Percentiles rank a stretch among this genome's conserved stretches.
phyloP scores from a whole-genome alignment of 2,329 filamentous ascomycete genomes.

The Fusarium sp. region DNA sequence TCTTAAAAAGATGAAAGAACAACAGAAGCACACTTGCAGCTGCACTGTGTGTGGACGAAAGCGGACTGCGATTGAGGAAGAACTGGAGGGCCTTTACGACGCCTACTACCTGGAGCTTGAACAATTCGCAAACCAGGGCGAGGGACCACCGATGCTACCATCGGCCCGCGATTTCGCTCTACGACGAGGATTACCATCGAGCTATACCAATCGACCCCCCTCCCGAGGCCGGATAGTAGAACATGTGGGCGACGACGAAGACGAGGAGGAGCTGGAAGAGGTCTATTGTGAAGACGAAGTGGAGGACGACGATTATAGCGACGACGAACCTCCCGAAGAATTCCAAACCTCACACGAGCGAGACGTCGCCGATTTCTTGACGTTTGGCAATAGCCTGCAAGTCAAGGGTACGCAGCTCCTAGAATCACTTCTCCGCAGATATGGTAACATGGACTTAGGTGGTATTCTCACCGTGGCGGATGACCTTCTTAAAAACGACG shows the following conservation, averaged over 20 bases:
- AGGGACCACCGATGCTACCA: constrained; percentile 66
- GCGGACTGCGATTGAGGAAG: constrained; percentile 96
- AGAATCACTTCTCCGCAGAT: constrained; percentile 57
- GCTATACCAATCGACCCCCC: constrained; percentile 74
- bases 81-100: constrained; percentile 96
- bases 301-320: constrained; percentile 71
- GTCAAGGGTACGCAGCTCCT: constrained; percentile 78
- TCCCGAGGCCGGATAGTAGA: constrained; percentile 79
- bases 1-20: constrained; percentile 99
- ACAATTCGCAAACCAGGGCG: constrained; percentile 90
- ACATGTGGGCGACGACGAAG: constrained; percentile 67
- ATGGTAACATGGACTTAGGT: constrained; percentile 72
- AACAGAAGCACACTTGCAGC: constrained; percentile 98
- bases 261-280: constrained; percentile 65
- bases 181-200: constrained; percentile 67
- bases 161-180: constrained; percentile 70
- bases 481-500: constrained; percentile 97
- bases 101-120: constrained; percentile 98
- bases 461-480: constrained; percentile 98
- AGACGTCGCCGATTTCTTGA: constrained; percentile 88
- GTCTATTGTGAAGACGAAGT: constrained; percentile 63
- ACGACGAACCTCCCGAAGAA: constrained; percentile 75
- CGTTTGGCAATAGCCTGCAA: constrained; percentile 96
- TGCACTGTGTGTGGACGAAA: constrained; percentile 98
- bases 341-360: constrained; percentile 72